These are phyloP conservation scores for Fusarium dlaminii DNA, from an alignment of 2,329 filamentous ascomycete species.

Conservation along the genomic window DNA sequence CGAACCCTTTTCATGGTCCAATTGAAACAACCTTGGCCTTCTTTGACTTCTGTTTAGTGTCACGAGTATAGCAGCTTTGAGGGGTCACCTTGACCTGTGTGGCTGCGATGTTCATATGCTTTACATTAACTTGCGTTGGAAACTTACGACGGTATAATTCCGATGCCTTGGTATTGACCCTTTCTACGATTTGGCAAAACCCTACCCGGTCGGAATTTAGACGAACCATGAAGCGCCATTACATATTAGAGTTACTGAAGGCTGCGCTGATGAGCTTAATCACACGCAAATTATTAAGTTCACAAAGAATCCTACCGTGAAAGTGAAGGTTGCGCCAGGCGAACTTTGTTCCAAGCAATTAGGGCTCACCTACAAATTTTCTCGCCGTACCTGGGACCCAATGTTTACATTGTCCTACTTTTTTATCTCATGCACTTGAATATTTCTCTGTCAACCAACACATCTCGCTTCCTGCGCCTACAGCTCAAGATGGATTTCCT, in stretches of 20 bases:
- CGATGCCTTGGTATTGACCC: not conserved
- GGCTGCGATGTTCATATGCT: not conserved
- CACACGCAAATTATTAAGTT: not conserved
- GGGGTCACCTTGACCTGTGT: not conserved
- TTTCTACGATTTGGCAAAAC: not conserved
- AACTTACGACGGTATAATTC: not conserved
- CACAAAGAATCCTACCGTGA: fast-evolving
- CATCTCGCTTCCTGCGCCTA: fast-evolving
- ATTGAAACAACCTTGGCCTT: too few relatives aligned
- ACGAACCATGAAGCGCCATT: too few relatives aligned
- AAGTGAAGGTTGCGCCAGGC: not conserved
- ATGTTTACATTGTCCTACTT: too few relatives aligned
- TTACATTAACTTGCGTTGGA: not conserved
- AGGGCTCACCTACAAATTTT: not conserved
- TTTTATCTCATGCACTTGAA: fast-evolving
- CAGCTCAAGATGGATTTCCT: not conserved
- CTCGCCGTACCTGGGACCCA: too few relatives aligned
- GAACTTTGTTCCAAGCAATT: not conserved
- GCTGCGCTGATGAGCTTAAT: too few relatives aligned
- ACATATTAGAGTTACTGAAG: not conserved
- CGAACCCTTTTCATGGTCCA: not conserved
- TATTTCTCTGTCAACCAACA: too few relatives aligned
- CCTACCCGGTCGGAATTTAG: too few relatives aligned
- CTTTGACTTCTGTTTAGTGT: fast-evolving
- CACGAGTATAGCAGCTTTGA: not conserved